Conservation (phyloP, 768 basidiomycete genomes). For the Auriscalpium vulgare region DNA sequence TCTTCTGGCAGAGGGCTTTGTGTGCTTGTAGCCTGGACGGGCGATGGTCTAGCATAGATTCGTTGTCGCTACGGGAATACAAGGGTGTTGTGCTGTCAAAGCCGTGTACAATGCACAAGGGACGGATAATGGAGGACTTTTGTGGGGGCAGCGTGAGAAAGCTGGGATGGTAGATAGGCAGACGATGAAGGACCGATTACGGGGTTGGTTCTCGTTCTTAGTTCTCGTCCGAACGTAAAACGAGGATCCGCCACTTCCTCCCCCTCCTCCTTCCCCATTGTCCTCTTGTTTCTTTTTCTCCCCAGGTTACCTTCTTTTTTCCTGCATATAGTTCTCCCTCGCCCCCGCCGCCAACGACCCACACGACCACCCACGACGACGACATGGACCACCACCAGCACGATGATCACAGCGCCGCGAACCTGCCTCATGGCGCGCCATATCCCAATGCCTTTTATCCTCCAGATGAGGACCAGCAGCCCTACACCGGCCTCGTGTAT, state of each 20-base stretch:
- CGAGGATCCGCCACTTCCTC: slow-evolving; percentile 21
- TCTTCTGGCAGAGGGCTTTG: too few species aligned
- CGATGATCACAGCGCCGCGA: slow-evolving; percentile 14
- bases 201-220: slow-evolving; percentile 18
- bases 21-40: too few species aligned
- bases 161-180: neutral
- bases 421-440: slow-evolving; percentile 19
- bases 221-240: slow-evolving; percentile 18
- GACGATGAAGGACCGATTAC: neutral
- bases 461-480: slow-evolving; percentile 23
- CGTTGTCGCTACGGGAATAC: too few species aligned
- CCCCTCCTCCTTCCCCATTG: slow-evolving; percentile 22
- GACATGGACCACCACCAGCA: slow-evolving; percentile 24
- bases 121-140: too few species aligned
- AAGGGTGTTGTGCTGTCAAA: neutral
- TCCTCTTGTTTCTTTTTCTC: slow-evolving; percentile 27
- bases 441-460: slow-evolving; percentile 27
- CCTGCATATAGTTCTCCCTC: slow-evolving; percentile 12
- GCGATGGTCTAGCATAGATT: too few species aligned
- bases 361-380: slow-evolving; percentile 18
- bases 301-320: slow-evolving; percentile 20
- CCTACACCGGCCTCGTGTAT: slow-evolving; percentile 24
- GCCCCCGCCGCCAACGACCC: slow-evolving; percentile 9
- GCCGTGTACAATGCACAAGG: neutral
- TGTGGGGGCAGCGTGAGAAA: slow-evolving; percentile 1